Conservation (phyloP, 345 rosid genomes). For the Citrus cavaleriei region DNA sequence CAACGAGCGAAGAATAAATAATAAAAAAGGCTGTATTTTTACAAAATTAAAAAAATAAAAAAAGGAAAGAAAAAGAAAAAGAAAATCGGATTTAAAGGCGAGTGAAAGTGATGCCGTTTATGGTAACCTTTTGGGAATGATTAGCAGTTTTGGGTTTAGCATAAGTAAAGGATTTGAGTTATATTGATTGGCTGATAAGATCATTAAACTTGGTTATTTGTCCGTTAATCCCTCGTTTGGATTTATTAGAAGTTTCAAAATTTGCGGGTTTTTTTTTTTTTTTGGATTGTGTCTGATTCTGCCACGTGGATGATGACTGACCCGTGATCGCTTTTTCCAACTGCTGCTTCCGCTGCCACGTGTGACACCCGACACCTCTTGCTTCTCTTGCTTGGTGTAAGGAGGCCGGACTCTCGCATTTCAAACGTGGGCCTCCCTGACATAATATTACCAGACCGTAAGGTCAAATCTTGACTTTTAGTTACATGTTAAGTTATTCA, state of each 20-base stretch:
- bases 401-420: neutral
- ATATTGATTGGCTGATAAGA: neutral
- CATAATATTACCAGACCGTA: neutral
- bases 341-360: neutral
- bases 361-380: neutral
- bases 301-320: neutral
- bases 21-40: neutral
- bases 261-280: neutral
- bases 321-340: neutral
- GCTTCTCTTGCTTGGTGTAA: neutral
- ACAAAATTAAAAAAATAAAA: neutral
- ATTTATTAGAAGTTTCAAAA: neutral
- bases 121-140: neutral
- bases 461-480: too few relatives aligned
- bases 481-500: too few relatives aligned
- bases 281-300: neutral
- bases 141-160: neutral
- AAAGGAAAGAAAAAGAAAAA: neutral
- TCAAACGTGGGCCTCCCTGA: neutral
- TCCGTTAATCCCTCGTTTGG: neutral
- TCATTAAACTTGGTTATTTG: neutral
- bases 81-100: neutral
- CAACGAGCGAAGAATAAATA: neutral
- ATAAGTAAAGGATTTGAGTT: too few relatives aligned
- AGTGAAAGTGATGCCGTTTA: slow-evolving; percentile 1